Evolutionary conservation across 768 basidiomycete species (phyloP), one percentile per base, ranked within the genome.

Genomic region (Vararia minispora): DNA sequence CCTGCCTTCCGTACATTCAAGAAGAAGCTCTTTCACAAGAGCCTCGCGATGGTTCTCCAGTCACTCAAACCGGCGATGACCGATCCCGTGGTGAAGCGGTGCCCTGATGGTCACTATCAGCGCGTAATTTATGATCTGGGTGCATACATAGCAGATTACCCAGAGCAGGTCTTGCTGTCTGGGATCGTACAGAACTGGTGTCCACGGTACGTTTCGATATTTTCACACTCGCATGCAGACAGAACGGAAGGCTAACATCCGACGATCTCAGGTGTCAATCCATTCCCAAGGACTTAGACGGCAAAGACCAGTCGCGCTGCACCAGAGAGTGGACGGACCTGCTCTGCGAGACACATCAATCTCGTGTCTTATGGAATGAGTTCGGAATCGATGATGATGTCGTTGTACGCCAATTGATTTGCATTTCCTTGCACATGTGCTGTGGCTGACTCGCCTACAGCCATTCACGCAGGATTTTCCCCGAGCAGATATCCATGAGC

Each of bases 111-210:
- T 0, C 50, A 59, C 33, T 61, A 38, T 41, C 48, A 50, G 1
- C 39, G 46, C 1, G 50, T 44, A 2, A 49, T 61, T 4, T 58
- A 52, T 40, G 48, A 41, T 13, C 24, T 61, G 9, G 57, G 52
- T 0, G 48, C 54, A 0, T 58, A 50, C 27, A 57, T 59, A 33
- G 56, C 55, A 0, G 56, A 60, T 34, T 60, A 60, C 39, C 55
- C 53, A 6, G 58, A 60, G 33, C 58, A 60, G 34, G 51, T 51
- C 0, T 27, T 46, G 12, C 27, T 54, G 0, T 45, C 49, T 3
- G 25, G 40, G 14, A 46, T 52, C 28, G 48, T 53, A 5, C 43
- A 49, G 21, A 43, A 48, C 0, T 54, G 52, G 52, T 54, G 52
- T 28, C 22, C 44, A n/a, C 43, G 22, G 50, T 49, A 33, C 16